Evolutionary conservation across 1,284 basidiomycete genomes (phyloP).

Genomic region (Leccinum pseudoinsigne): DNA sequence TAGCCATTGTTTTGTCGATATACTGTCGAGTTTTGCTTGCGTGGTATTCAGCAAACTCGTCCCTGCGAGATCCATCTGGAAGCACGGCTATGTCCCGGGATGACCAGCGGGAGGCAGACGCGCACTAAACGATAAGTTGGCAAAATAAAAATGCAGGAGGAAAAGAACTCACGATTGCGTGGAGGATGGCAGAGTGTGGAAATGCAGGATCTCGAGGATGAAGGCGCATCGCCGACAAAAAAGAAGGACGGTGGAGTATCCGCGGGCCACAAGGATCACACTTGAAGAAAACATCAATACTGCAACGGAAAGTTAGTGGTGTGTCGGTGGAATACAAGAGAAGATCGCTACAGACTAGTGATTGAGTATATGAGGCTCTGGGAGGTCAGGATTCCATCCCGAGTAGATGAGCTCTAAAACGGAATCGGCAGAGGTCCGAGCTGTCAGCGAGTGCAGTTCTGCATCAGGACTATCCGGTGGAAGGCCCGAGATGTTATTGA

Average conservation of each 20-base stretch:
- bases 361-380: conserved; percentile 65
- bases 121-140: conserved; percentile 57
- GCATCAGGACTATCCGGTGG: conserved; percentile 53
- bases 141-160: background rate
- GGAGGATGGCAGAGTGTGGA: conserved; percentile 79
- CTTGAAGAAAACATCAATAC: conserved; percentile 79
- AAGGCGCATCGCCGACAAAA: conserved; percentile 71
- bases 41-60: conserved; percentile 82
- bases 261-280: conserved; percentile 82
- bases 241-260: conserved; percentile 76
- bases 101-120: conserved; percentile 81
- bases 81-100: conserved; percentile 63
- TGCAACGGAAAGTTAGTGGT: conserved; percentile 30
- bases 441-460: conserved; percentile 40
- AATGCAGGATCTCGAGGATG: conserved; percentile 76
- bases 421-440: conserved; percentile 44
- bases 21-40: conserved; percentile 80
- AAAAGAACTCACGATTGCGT: conserved; percentile 62
- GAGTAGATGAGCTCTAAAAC: conserved; percentile 65
- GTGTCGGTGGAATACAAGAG: conserved; percentile 1
- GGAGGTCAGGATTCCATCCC: conserved; percentile 82
- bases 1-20: conserved; percentile 84
- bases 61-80: conserved; percentile 71
- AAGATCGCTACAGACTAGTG: conserved; percentile 60
- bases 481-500: conserved; percentile 21